Conservation (phyloP, 2,329 filamentous ascomycete genomes). For the Colletotrichum cuscutae region DNA sequence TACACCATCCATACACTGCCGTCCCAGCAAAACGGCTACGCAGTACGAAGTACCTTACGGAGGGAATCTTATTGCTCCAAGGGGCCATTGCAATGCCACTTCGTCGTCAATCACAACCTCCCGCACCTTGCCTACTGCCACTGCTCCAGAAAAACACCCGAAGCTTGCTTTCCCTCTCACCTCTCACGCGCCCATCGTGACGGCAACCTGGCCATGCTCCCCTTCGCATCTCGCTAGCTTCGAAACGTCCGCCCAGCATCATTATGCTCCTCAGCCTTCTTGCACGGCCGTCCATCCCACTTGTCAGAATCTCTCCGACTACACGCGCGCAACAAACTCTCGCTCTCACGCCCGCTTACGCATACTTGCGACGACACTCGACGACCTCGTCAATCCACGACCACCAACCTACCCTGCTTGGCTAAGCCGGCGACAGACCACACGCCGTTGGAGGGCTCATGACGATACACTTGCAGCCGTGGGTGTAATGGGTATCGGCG, state of each 20-base stretch:
- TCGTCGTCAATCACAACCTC: constrained; percentile 29
- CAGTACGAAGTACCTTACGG: not conserved
- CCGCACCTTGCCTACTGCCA: constrained; percentile 9
- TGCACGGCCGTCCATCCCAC: constrained; percentile 32
- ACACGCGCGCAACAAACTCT: constrained; percentile 18
- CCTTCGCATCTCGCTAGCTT: constrained; percentile 22
- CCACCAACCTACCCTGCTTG: not conserved
- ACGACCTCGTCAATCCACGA: not conserved
- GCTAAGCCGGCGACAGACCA: constrained; percentile 7
- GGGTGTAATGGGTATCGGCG: constrained; percentile 49
- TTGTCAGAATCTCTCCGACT: constrained; percentile 25
- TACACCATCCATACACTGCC: constrained; percentile 24
- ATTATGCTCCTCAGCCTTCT: constrained; percentile 35
- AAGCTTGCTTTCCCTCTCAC: not conserved
- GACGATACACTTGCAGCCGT: constrained; percentile 38
- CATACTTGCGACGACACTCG: constrained; percentile 13
- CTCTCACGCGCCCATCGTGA: not conserved
- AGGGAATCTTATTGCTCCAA: constrained; percentile 35
- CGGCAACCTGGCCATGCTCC: constrained; percentile 20
- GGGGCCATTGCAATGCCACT: constrained; percentile 35
- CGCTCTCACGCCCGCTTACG: constrained; percentile 15
- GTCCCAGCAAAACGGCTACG: constrained; percentile 32
- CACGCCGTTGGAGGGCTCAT: constrained; percentile 36
- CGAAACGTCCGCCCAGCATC: constrained; percentile 32
- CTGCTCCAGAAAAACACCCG: constrained; percentile 16